Percentiles rank a stretch among this genome's conserved stretches.
These are phyloP conservation scores for Colletotrichum sp. DNA, from an alignment of 2,329 filamentous ascomycete species.

Conservation along the genomic window DNA sequence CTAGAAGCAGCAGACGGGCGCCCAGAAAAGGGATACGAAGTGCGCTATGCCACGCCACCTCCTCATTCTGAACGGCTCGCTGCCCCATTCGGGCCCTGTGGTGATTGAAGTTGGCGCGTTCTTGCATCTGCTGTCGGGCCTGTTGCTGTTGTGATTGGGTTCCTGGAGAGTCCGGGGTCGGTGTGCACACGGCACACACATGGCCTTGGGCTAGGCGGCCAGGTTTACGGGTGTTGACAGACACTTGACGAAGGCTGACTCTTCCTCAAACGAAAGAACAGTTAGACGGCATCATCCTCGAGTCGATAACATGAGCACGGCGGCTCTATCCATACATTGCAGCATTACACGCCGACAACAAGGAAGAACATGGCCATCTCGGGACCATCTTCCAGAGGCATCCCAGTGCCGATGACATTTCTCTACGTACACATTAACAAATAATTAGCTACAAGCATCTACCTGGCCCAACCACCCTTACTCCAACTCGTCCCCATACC, in stretches of 20 bases:
- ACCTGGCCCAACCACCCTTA: background rate
- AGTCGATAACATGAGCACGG: background rate
- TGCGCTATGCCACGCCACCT: background rate
- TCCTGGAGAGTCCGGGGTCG: background rate
- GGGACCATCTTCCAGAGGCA: background rate
- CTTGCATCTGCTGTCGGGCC: background rate
- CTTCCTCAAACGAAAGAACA: background rate
- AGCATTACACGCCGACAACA: background rate
- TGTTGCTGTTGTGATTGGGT: background rate
- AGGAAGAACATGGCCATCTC: background rate
- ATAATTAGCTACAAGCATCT: slow-evolving; percentile 13
- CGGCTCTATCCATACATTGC: background rate
- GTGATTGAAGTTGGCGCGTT: background rate
- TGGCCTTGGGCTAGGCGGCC: background rate
- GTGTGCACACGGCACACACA: background rate
- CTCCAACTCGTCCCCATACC: slow-evolving; percentile 4
- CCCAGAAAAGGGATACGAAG: background rate
- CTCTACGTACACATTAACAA: background rate
- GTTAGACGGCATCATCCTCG: background rate
- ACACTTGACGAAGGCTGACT: background rate
- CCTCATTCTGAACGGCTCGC: background rate
- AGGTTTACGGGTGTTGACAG: background rate
- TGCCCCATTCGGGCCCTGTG: background rate
- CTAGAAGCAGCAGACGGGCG: background rate
- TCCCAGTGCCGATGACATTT: background rate